Base-by-base conservation (phyloP, 768 basidiomycete genomes). In the Sistotremastrum niveocremeum region DNA sequence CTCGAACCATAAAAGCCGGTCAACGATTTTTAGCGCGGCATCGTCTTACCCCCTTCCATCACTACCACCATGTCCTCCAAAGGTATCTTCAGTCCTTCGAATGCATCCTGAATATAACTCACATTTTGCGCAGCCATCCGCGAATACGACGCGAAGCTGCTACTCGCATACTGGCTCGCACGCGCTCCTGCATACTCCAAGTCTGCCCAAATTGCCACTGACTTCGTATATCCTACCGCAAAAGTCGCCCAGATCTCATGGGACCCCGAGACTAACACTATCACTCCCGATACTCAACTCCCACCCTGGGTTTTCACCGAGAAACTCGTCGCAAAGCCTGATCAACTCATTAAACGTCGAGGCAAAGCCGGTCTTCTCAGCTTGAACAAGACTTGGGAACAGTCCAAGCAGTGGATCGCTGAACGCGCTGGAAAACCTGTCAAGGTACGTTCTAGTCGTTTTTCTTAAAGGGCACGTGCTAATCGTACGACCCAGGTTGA, bases 291-390 rank as follows among this genome's bases (percentile, higher is more conserved):
- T 47, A 69, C 60, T 36, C 65, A 70, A 49, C 65, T 90, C 32
- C 86, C 86, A 10, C 65, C 72, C 56, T 91, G 87, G 88, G 83
- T 91, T 34, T 80, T 77, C 68, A 77, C 67, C 53, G 54, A 62
- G 54, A 87, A 88, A 72, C 86, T 94, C 62, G 91, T 95, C 57
- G 91, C 81, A 11, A 95, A 95, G 70, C 91, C 91, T 29, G 91
- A 94, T 69, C 91, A 95, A 69, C 83, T 98, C 65, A 98, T 98
- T 79, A 99, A 98, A 73, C 85, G 95, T 53, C 86, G 95, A 51
- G 95, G 95, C 58, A 99, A 99, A 76, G 90, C 90, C 20, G 95
- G 95, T 53, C 76, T 99, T 9, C 77, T 99, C 52, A 80, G 81
- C 34, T 74, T 99, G 54, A 97, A 98, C 80, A 93, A 93, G 69